Evolutionary conservation across 805 yeast species (phyloP), one percentile per base, ranked within the genome.

Genomic region (Citeromyces matritensis): DNA sequence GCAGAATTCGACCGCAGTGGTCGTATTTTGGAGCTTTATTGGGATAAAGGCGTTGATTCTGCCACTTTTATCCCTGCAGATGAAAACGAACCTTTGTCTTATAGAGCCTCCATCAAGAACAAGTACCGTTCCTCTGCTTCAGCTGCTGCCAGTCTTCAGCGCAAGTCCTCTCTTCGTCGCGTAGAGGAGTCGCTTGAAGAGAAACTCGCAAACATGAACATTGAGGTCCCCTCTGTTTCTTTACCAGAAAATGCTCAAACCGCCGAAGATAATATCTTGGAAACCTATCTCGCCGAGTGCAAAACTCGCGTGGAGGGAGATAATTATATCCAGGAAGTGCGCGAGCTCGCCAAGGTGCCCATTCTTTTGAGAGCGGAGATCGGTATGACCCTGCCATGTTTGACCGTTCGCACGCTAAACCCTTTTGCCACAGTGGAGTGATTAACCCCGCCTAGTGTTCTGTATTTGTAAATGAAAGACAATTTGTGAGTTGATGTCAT

Each of bases 331-430:
- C 97, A 91, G 58, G 94, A 82, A 45, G 75, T 88, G 32, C 65
- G 69, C 38, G 88, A 82, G 44, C 58, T 86, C 44, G 66, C 66
- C 31, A 76, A 73, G 42, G 78, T 88, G 30, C 97, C 97, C 7
- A 73, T 88, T 23, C 59, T 88, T 37, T 61, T 91, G 39, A 65
- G 95, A 44, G 84, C 95, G 0, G 97, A 86, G 50, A 72, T 85
- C 32, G 96, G 95, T 31, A 84, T 84, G 86, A 88, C 95, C 2
- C 62, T 88, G 33, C 98, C 98, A 11, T 88, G 96, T 51, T 65
- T 88, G 43, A 83, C 95, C 3, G 95, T 91, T 10, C 69, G 95
- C 44, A 80, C 88, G 6, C 60, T 86, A 47, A 88, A 88, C 45
- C 98, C 98, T 23, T 88, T 86, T 12, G 29, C 15, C 30, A 30